A percentile compares a stretch with the other conserved stretches of the same genome.
These are phyloP conservation scores for Petunia hybrid DNA, from an alignment of 305 asterid genomes.

Conservation along the genomic window DNA sequence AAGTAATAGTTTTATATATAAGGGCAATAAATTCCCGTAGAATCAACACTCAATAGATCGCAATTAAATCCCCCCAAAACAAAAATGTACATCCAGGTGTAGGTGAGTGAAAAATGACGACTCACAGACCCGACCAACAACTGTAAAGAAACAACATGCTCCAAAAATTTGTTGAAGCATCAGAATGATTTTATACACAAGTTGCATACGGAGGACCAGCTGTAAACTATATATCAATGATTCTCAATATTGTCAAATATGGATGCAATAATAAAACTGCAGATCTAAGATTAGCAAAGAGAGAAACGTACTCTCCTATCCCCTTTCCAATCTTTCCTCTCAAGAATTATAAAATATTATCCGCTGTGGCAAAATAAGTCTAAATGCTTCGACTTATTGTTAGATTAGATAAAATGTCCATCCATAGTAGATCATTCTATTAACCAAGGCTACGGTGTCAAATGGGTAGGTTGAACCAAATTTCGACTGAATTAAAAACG, in stretches of 20 bases:
- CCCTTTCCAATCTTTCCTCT: background rate
- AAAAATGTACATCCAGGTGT: no score
- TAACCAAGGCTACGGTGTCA: constrained; percentile 11
- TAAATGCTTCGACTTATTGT: background rate
- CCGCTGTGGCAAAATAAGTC: constrained; percentile 2
- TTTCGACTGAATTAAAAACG: background rate
- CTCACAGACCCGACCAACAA: background rate
- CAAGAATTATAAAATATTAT: background rate
- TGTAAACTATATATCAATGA: background rate
- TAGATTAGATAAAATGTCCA: constrained; percentile 6
- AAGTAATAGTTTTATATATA: no score
- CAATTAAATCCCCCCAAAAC: background rate
- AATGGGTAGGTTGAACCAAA: background rate
- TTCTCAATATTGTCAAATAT: background rate
- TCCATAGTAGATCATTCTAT: constrained; percentile 1
- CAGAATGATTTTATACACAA: background rate
- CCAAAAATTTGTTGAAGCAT: background rate
- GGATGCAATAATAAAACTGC: background rate
- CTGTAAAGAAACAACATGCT: background rate
- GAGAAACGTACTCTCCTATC: background rate
- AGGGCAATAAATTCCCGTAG: background rate
- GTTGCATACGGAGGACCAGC: background rate
- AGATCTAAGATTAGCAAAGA: background rate
- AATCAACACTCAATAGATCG: constrained; percentile 1
- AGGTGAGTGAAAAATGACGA: background rate